These are phyloP conservation scores for Daldinia loculata DNA, from an alignment of 495 filamentous ascomycete species.

Conservation along the genomic window DNA sequence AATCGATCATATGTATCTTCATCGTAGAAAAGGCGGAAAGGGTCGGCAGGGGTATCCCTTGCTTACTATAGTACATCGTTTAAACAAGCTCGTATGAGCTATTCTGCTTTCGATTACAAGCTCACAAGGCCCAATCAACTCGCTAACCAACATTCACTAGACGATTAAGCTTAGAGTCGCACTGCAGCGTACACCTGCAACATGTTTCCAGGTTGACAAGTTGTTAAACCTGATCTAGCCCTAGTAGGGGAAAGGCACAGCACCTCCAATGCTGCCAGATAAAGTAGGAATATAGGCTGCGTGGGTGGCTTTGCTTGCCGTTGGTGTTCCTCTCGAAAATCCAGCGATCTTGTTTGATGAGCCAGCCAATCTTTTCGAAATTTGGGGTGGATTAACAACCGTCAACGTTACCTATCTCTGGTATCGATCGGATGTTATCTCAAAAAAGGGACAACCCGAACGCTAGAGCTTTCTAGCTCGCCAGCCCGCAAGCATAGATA, in stretches of 20 bases:
- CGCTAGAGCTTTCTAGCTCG: slow-evolving; percentile 18
- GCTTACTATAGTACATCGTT: slow-evolving; percentile 17
- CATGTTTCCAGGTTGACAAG: slow-evolving; percentile 28
- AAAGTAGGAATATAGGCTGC: slow-evolving; percentile 6
- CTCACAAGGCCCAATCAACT: slow-evolving; percentile 19
- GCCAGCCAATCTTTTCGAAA: slow-evolving; percentile 13
- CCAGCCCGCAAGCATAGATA: slow-evolving; percentile 1
- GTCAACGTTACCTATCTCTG: slow-evolving; percentile 25
- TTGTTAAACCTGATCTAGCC: background rate
- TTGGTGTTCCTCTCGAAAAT: background rate
- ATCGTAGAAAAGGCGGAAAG: slow-evolving; percentile 19
- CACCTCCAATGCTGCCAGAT: background rate
- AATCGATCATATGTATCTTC: slow-evolving; percentile 9
- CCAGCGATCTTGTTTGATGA: slow-evolving; percentile 23
- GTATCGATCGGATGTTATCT: slow-evolving; percentile 14
- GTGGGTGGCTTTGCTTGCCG: background rate
- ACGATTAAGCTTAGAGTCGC: slow-evolving; percentile 36
- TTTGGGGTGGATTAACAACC: slow-evolving; percentile 14
- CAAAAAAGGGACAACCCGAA: slow-evolving; percentile 10
- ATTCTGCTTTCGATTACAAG: slow-evolving; percentile 8
- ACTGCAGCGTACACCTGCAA: slow-evolving; percentile 33
- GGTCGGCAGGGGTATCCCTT: slow-evolving; percentile 1
- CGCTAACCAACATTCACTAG: slow-evolving; percentile 25
- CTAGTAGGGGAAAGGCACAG: background rate
- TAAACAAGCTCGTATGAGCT: slow-evolving; percentile 31